Evolutionary conservation across 208 protist species (phyloP), one percentile per base, ranked within the genome.

Genomic region (Trypanosoma rangeli): DNA sequence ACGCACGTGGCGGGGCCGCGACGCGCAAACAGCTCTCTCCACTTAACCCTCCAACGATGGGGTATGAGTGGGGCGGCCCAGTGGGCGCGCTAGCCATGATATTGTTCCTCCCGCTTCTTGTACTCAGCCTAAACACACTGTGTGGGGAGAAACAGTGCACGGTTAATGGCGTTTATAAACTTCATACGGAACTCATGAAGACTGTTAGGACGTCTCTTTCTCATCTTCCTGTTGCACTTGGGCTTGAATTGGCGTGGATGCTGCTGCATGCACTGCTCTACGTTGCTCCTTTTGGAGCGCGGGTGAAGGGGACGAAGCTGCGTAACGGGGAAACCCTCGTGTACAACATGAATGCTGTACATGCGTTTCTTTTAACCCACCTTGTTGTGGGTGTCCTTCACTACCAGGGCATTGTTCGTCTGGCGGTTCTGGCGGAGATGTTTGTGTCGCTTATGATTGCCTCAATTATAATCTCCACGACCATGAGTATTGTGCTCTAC

Each of bases 331-430:
- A 81, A 77, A 67, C 63, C 7, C 85, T 95, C 15, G 28, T 68
- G 53, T 95, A 95, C 76, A 82, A 87, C 74, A 87, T 95, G 59
- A 95, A 95, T 67, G 90, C 82, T 63, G 74, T 93, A 24, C 81
- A 95, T 71, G 90, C 78, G 33, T 93, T 93, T 68, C 26, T 90
- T 20, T 10, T 94, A 10, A 82, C 72, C 3, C 87, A 95, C 59
- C 63, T 58, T 10, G 57, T 83, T 42, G 44, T 93, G 28, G 76
- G 83, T n/a, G 72, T 1, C 18, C 46, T 89, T 52, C 79, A 93
- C 64, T 80, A 69, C 56, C 28, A 48, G 35, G 78, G 68, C 33
- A 66, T 79, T 53, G 67, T 93, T 44, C 44, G 82, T 61, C 71
- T 95, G 26, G 66, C 73, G 18, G 33, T 7, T 24, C 49, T 95